These are phyloP conservation scores for Nectriaceae sp. DNA, from an alignment of 2,329 filamentous ascomycete species.

Conservation along the genomic window DNA sequence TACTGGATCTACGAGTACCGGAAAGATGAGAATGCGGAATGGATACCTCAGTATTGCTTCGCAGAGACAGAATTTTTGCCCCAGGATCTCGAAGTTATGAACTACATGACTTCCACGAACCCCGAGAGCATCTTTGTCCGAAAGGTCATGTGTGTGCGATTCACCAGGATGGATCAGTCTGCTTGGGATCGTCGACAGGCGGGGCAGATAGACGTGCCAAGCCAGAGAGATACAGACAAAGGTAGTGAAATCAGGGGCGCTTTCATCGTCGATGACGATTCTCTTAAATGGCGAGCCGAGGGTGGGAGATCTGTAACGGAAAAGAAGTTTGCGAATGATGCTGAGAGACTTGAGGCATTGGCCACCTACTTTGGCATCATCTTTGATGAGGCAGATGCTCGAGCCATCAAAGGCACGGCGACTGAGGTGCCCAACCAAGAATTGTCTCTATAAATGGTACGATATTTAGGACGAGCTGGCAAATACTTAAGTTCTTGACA, in stretches of 20 bases:
- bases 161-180: constrained; percentile 37
- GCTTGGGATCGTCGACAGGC: constrained; percentile 44
- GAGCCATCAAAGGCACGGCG: constrained; percentile 46
- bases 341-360: constrained; percentile 49
- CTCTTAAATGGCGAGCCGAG: constrained; percentile 45
- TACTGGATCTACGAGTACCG: constrained; percentile 41
- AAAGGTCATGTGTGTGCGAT: constrained; percentile 37
- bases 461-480: too few species aligned
- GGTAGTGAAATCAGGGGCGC: constrained; percentile 33
- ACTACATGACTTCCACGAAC: constrained; percentile 37
- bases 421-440: constrained; percentile 19
- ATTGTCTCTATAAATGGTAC: too few species aligned
- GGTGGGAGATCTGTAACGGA: constrained; percentile 41
- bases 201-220: constrained; percentile 45
- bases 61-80: constrained; percentile 50
- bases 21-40: constrained; percentile 34
- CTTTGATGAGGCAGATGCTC: constrained; percentile 47
- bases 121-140: constrained; percentile 41
- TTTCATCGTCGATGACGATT: constrained; percentile 44
- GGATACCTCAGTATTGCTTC: constrained; percentile 53
- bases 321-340: constrained; percentile 45
- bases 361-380: constrained; percentile 51
- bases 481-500: too few species aligned
- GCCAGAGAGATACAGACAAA: constrained; percentile 34
- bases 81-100: constrained; percentile 50